Evolutionary conservation across 2,329 filamentous ascomycete species (phyloP), one percentile per base, ranked within the genome.

Genomic region (Neofusicoccum laricinum): DNA sequence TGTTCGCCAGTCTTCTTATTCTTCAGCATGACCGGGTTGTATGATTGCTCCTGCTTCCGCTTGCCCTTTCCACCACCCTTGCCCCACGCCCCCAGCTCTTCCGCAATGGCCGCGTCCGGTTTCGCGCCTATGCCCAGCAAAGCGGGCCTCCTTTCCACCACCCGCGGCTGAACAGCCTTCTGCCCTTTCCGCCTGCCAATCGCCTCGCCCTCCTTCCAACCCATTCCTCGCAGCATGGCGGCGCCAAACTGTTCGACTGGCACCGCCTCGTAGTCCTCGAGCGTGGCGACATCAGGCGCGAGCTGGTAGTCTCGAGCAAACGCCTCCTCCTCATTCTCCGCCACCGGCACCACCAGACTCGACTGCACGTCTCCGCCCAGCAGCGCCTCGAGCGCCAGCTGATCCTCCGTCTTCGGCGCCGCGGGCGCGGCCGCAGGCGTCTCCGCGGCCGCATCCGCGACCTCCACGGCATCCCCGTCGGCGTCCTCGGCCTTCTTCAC

Each of bases 161-260:
- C 80, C 67, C 86, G 88, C 40, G 88, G 82, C 25, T 69, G 67
- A 4, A 72, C 66, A 30, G 43, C 71, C 67, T 40, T 73, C 68
- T 65, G 76, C 69, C 68, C 76, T 17, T 77, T 76, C 30, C 77
- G 77, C 63, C 84, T 76, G 79, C 89, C 81, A 59, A 87, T 81
- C 43, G 80, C 78, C 67, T 86, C 82, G 17, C 84, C 87, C 67
- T 88, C 86, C 71, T 97, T 93, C 93, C 94, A 97, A 8, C 95
- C 95, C 91, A 98, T 97, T 10, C 93, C 93, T 36, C 93, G 88
- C 40, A 99, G 83, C 68, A 98, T 83, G 0, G 93, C 93, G 17
- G 93, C 90, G 7, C 95, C 95, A 69, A 98, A 99, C 70, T 97
- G 93, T 69, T 97, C 94, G 15, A 98, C 92, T 0, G 95, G 94